Conservation (phyloP, 345 rosid species). For the Melaleuca alternifolia region DNA sequence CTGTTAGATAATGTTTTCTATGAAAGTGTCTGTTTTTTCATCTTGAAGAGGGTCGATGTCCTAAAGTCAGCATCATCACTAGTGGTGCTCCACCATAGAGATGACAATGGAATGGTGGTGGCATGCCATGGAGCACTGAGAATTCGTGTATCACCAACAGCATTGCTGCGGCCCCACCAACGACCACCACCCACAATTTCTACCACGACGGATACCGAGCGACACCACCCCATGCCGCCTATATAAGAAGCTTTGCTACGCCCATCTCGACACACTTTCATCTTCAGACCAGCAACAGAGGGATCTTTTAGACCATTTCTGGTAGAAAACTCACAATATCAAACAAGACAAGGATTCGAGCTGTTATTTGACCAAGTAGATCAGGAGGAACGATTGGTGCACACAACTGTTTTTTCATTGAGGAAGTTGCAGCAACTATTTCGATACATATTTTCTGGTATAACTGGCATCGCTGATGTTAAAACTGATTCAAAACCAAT, state of each 20-base stretch:
- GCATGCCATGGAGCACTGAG: conserved; percentile 63
- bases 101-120: conserved; percentile 50
- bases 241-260: conserved; percentile 50
- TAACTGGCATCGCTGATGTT: background rate
- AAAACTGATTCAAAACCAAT: background rate
- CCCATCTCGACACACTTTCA: conserved; percentile 55
- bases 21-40: conserved; percentile 20
- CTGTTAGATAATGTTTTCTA: background rate
- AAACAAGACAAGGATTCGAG: background rate
- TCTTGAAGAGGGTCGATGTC: conserved; percentile 49
- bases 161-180: conserved; percentile 32
- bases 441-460: background rate
- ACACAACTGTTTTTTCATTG: background rate
- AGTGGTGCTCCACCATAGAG: conserved; percentile 77
- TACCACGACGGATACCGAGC: conserved; percentile 52
- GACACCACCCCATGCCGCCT: conserved; percentile 69
- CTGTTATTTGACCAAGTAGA: background rate
- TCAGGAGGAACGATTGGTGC: background rate
- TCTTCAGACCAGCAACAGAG: conserved; percentile 44
- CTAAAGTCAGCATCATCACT: conserved; percentile 69
- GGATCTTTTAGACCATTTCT: background rate
- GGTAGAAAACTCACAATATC: background rate
- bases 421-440: background rate
- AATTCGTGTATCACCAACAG: conserved; percentile 50
- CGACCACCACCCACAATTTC: conserved; percentile 61